Conservation (phyloP, 139 green algal species). For the Volvox africanus region DNA sequence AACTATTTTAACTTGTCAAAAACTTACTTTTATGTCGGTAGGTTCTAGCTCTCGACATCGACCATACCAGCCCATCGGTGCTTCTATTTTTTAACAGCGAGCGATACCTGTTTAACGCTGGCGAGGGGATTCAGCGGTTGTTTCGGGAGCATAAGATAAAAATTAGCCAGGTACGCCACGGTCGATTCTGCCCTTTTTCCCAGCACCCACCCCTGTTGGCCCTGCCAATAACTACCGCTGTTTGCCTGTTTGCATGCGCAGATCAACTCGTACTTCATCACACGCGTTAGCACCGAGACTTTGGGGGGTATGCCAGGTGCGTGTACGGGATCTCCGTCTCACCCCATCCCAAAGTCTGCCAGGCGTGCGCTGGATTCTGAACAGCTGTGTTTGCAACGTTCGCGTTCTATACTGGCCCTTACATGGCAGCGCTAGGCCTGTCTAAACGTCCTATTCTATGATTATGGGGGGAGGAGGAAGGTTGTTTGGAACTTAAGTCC, state of each 20-base stretch:
- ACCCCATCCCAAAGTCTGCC: no score
- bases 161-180: conserved; percentile 68
- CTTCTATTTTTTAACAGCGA: conserved; percentile 94
- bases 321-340: no score
- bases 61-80: conserved; percentile 81
- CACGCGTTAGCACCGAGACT: conserved; percentile 78
- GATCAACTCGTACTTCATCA: conserved; percentile 75
- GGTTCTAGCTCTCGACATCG: conserved; percentile 70
- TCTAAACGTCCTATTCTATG: no score
- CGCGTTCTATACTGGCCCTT: no score
- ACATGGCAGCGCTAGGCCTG: no score
- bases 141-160: conserved; percentile 89
- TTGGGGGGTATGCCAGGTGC: conserved; percentile 87
- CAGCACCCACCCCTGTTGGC: neutral
- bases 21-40: neutral
- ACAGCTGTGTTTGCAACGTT: no score
- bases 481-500: no score
- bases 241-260: conserved; percentile 5
- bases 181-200: neutral
- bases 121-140: conserved; percentile 93
- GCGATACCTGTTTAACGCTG: conserved; percentile 96
- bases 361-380: no score
- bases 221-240: neutral
- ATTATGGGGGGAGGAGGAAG: no score
- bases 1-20: neutral